Evolutionary conservation across 139 green algal genomes (phyloP).

Genomic region (Desmodesmus armatus): DNA sequence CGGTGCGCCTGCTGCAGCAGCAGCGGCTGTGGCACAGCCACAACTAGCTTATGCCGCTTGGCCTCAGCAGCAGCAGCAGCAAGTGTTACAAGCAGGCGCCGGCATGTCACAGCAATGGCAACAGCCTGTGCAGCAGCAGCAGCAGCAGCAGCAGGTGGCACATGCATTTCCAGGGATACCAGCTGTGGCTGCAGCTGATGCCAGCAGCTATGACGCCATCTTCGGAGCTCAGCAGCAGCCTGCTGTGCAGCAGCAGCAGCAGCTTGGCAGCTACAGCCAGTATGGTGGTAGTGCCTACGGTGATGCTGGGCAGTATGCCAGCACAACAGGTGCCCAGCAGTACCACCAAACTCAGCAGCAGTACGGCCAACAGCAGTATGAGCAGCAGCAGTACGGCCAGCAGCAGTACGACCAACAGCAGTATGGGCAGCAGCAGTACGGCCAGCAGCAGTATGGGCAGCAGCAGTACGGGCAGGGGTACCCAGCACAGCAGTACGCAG

Average conservation of each 20-base stretch:
- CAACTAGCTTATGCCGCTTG: neutral
- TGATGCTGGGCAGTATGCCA: neutral
- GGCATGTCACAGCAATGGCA: neutral
- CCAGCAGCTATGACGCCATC: neutral
- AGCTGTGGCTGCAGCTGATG: neutral
- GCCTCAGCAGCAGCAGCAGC: neutral
- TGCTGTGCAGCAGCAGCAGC: neutral
- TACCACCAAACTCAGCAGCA: constrained; percentile 9
- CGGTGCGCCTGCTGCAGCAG: neutral
- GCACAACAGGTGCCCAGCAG: too few species aligned
- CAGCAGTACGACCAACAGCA: neutral
- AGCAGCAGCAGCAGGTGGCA: constrained; percentile 1
- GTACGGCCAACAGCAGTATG: neutral
- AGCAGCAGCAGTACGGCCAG: neutral
- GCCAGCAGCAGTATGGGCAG: neutral
- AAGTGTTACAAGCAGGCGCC: neutral
- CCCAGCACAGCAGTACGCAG: too few species aligned
- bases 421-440: neutral
- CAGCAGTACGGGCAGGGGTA: neutral
- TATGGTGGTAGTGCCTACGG: neutral
- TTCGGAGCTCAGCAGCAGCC: neutral
- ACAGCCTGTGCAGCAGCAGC: constrained; percentile 4
- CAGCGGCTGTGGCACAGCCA: neutral
- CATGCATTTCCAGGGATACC: neutral
- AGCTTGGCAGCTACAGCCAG: neutral